Evolutionary conservation across 306 rosid species (phyloP), one percentile per base, ranked within the genome.

Genomic region (Cicer chorassanicum): DNA sequence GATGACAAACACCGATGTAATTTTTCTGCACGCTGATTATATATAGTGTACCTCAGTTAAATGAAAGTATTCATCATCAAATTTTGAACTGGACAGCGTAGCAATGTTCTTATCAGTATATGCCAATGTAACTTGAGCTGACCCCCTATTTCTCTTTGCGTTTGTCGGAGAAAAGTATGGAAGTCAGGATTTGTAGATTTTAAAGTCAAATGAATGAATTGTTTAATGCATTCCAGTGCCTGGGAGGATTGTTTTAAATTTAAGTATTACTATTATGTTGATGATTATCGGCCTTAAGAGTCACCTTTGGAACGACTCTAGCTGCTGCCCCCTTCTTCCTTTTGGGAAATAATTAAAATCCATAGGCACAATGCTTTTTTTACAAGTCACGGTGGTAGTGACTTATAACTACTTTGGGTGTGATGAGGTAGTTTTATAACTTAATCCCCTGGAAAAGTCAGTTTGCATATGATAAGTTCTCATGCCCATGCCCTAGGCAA

Each of bases 21-120:
- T 80, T 78, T 78, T 83, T 87, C 75, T 74, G 89, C 75, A 80
- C 85, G 81, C 82, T 72, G 87, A 80, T 83, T 73, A 54, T 74
- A 82, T 75, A 78, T 80, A 77, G 82, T 84, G 88, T 82, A 87
- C 75, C 72, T 60, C 82, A 84, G 82, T 80, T 77, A 42, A 81
- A 78, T 74, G 79, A 81, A 73, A 51, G 72, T 14, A 76, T 78
- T 39, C 64, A 71, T 75, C 81, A 13, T 71, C 67, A 72, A 79
- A 66, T 81, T 77, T 78, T 79, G 53, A 68, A 63, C 15, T 75
- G 80, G 80, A 54, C 55, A 50, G 83, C 64, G 6, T 11, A 48
- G 60, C 61, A 73, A 74, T 67, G 74, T 42, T 70, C 34, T 40
- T 54, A 63, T 82, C 67, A 6, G 41, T 81, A 8, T 42, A 53